phyloP scores from a whole-genome alignment of 2,329 filamentous ascomycete genomes.

The Beauveria australis region DNA sequence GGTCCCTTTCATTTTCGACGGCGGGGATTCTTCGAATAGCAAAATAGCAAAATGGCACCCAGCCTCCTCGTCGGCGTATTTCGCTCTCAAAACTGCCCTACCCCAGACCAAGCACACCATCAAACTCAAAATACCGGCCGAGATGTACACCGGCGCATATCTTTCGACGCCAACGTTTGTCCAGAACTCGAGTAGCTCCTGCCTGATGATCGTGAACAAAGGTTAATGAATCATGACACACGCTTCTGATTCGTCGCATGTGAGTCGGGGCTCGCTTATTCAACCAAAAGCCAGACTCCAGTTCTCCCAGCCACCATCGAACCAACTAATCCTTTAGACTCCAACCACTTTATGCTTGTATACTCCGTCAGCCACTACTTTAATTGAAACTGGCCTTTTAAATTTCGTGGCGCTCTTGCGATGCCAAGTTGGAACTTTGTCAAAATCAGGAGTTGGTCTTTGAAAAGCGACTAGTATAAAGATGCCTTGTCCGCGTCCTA shows the following conservation, averaged over 20 bases:
- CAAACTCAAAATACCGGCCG: neutral
- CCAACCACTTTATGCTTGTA: neutral
- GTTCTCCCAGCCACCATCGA: neutral
- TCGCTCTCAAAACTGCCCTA: neutral
- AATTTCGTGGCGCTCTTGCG: conserved; percentile 3
- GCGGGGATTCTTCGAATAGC: neutral
- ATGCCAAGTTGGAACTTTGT: neutral
- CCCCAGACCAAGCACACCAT: neutral
- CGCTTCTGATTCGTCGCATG: neutral
- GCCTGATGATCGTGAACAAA: neutral
- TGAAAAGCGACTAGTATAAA: neutral
- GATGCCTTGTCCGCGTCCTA: neutral
- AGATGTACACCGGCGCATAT: neutral
- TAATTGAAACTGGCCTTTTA: neutral
- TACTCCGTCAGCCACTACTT: neutral
- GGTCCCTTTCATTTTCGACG: neutral
- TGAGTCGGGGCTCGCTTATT: neutral
- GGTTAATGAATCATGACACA: neutral
- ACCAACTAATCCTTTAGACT: neutral
- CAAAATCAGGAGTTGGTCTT: neutral
- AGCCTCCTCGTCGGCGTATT: neutral
- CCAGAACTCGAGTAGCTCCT: neutral
- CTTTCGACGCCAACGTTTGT: neutral
- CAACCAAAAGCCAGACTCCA: neutral
- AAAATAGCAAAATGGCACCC: neutral